Conservation (phyloP, 192 early-diverging fungal genomes). For the Backusella sp. region DNA sequence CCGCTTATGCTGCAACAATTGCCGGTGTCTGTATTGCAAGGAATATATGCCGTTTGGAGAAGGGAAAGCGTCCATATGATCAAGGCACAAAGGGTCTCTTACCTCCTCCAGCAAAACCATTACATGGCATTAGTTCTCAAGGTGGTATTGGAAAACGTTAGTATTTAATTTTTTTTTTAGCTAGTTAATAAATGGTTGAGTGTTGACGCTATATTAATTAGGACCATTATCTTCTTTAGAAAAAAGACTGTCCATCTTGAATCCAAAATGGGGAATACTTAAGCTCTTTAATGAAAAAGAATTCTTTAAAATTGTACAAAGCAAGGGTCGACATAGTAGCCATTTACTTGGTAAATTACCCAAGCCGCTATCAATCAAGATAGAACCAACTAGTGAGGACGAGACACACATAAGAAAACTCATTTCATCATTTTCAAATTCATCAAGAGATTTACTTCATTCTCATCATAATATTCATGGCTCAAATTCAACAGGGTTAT, state of each 20-base stretch:
- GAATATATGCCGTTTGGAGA: constrained; percentile 38
- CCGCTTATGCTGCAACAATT: constrained; percentile 39
- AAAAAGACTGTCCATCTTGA: constrained; percentile 27
- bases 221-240: constrained; percentile 19
- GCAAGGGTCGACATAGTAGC: not conserved
- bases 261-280: constrained; percentile 31
- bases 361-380: not conserved
- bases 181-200: not conserved
- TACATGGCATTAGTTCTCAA: constrained; percentile 26
- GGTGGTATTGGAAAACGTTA: constrained; percentile 38
- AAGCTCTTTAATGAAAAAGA: constrained; percentile 37
- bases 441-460: not conserved
- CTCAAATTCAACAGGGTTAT: not conserved
- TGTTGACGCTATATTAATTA: constrained; percentile 15
- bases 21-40: constrained; percentile 35
- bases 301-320: constrained; percentile 31
- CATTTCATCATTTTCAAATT: not conserved
- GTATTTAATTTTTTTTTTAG: not conserved
- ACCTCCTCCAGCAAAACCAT: constrained; percentile 26
- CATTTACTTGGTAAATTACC: constrained; percentile 24
- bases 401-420: not conserved
- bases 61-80: constrained; percentile 28
- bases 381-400: not conserved
- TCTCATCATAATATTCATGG: not conserved
- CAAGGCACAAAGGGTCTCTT: constrained; percentile 30